These are phyloP conservation scores for Neonothopanus nambi DNA, from an alignment of 1,284 basidiomycete genomes.

Conservation along the genomic window DNA sequence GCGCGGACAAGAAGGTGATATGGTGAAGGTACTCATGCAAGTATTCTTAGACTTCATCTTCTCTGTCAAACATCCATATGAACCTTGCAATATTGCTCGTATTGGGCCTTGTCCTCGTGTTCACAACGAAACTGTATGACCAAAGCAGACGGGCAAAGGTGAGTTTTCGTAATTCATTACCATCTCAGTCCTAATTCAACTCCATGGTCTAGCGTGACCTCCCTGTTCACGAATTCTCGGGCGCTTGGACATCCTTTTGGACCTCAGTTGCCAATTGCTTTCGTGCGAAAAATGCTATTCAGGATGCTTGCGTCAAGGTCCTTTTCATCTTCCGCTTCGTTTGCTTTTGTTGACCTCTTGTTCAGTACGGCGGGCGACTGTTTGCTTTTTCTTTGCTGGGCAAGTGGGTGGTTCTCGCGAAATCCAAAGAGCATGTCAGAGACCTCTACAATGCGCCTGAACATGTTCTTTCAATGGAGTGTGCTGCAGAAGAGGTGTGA, in stretches of 20 bases:
- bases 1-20: too few relatives aligned
- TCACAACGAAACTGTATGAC: neutral
- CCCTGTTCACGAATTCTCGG: constrained; percentile 13
- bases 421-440: constrained; percentile 24
- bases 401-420: constrained; percentile 30
- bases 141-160: neutral
- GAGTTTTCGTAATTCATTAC: neutral
- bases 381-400: constrained; percentile 21
- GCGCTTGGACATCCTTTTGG: constrained; percentile 13
- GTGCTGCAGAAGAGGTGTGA: constrained; percentile 28
- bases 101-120: neutral
- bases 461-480: constrained; percentile 28
- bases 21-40: too few relatives aligned
- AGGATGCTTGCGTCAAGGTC: constrained; percentile 7
- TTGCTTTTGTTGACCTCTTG: neutral
- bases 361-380: constrained; percentile 16
- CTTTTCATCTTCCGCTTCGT: neutral
- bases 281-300: constrained; percentile 13
- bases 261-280: constrained; percentile 13
- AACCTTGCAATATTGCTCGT: neutral
- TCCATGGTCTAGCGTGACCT: constrained; percentile 15
- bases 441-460: constrained; percentile 32
- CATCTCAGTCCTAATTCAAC: neutral
- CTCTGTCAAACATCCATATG: too few relatives aligned
- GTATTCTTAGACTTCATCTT: too few relatives aligned